Base-by-base conservation (phyloP, 495 filamentous ascomycete genomes). In the Penicillium flavigenum region DNA sequence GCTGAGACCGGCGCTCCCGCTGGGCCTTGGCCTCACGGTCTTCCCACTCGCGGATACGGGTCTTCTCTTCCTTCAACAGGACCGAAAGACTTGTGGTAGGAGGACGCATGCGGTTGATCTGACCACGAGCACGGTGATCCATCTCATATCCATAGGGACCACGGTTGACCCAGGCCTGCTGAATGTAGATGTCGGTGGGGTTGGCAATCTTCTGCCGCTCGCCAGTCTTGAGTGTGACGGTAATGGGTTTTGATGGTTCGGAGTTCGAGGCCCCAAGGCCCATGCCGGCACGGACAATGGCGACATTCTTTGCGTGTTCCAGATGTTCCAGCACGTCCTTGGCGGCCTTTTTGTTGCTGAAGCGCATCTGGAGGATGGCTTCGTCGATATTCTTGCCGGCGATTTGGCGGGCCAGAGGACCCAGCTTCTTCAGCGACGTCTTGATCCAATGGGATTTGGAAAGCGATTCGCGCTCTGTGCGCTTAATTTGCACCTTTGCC, bases 291-390 rank as follows among this genome's bases (percentile, higher is more conserved):
- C 78, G 79, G 48, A 88, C 88, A 56, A 96, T 76, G 47, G 94
- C 94, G 62, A 82, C 71, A 66, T 93, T 86, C 57, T 85, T 82
- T 7, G 94, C 92, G 51, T 86, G 73, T 68, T 90, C 79, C 17
- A 98, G 78, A 72, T 94, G 89, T 61, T 80, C 81, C 54, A 80
- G 69, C 14, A 97, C 88, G 64, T 96, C 89, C 66, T 80, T 78
- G 11, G 94, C 91, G 47, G 85, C 89, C 80, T 91, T 92, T 84
- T 98, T 98, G 81, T 89, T 88, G 72, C 86, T 90, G 74, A 92
- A 96, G 36, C 86, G 84, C 93, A 98, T 96, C 81, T 98, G 94
- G 60, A 88, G 73, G 57, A 98, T 89, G 14, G 94, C 94, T 31
- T 98, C 93, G 42, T 90, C 90, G 63, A 98, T 78, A 27, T 85